Evolutionary conservation across 2,329 filamentous ascomycete genomes (phyloP).

Genomic region (Ophiosphaerella narmari): DNA sequence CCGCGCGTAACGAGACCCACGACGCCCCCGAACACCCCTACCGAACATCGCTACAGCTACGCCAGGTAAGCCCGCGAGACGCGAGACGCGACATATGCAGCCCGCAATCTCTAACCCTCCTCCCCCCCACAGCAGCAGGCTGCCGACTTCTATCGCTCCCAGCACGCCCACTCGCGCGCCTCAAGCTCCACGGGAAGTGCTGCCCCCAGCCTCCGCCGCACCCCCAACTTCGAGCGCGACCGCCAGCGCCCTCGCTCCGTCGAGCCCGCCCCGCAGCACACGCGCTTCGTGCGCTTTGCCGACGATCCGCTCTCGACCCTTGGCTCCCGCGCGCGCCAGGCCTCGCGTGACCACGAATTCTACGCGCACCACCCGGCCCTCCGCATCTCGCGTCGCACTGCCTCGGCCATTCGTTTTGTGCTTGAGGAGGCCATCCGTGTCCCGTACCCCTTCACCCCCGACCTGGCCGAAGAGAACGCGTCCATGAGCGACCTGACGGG

Average conservation of each 20-base stretch:
- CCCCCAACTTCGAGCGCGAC: constrained; percentile 53
- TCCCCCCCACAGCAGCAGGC: constrained; percentile 34
- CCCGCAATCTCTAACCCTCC: background rate
- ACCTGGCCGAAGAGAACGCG: constrained; percentile 85
- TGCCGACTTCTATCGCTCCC: constrained; percentile 39
- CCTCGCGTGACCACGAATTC: constrained; percentile 19
- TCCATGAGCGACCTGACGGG: constrained; percentile 85
- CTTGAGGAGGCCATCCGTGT: constrained; percentile 88
- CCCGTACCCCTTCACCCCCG: constrained; percentile 80
- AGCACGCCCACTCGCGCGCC: constrained; percentile 51
- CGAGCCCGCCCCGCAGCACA: constrained; percentile 45
- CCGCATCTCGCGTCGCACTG: constrained; percentile 80
- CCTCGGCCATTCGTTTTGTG: constrained; percentile 87
- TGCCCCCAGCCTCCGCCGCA: constrained; percentile 58
- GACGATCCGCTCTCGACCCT: constrained; percentile 32
- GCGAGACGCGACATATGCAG: background rate
- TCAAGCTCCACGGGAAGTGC: constrained; percentile 59
- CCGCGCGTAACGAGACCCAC: constrained; percentile 45
- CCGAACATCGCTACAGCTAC: constrained; percentile 48
- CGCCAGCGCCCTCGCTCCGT: constrained; percentile 44
- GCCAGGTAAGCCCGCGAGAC: constrained; percentile 29
- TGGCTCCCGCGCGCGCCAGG: constrained; percentile 37
- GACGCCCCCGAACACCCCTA: constrained; percentile 38
- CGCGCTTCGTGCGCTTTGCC: constrained; percentile 43
- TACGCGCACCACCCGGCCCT: constrained; percentile 59